Base-by-base conservation (phyloP, 306 rosid species). In the Spatholobus suberectus region DNA sequence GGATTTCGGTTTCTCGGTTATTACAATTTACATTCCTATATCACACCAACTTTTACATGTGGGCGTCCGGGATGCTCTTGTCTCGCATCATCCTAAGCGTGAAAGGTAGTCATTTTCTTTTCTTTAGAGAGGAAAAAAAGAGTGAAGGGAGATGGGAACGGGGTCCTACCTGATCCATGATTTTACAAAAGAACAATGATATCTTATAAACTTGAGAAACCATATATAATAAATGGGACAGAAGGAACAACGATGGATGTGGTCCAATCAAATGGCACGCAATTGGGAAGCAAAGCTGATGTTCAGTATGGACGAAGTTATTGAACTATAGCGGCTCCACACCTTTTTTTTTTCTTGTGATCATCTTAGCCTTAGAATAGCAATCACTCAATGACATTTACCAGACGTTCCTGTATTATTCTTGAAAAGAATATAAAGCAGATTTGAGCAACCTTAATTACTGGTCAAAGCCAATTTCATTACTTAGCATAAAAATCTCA, bases 261-360 rank as follows among this genome's bases (percentile, higher is more conserved):
- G 83, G 88, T 85, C 88, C 86, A 70, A 62, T 23, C 1, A 18
- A 15, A 66, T 38, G 77, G 80, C 77, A 67, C 57, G 76, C 83
- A 77, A 34, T 76, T 85, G 86, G 69, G 74, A 85, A 85, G 83
- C 77, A 81, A 81, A 85, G 85, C 5, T 63, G 6, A 66, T 27
- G 47, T 77, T 65, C 66, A 73, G 70, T 78, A 15, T 70, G 18
- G 54, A 69, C 70, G 67, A 83, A 83, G 82, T 37, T 58, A 76
- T 46, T 57, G 5, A 77, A 46, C 37, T 35, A 40, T 77, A 58
- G n/a, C n/a, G 47, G 82, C 73, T 54, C 37, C 65, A 20, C 85
- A 17, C 26, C 57, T 43, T 69, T 47, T 27, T 69, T 47, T 27
- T 3, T 63, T 54, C 15, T 61, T 38, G 23, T 17, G 10, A 67